A percentile compares a stretch with the other conserved stretches of the same genome.
Evolutionary conservation across 768 basidiomycete species (phyloP).

Genomic region (Auricularia cornea): DNA sequence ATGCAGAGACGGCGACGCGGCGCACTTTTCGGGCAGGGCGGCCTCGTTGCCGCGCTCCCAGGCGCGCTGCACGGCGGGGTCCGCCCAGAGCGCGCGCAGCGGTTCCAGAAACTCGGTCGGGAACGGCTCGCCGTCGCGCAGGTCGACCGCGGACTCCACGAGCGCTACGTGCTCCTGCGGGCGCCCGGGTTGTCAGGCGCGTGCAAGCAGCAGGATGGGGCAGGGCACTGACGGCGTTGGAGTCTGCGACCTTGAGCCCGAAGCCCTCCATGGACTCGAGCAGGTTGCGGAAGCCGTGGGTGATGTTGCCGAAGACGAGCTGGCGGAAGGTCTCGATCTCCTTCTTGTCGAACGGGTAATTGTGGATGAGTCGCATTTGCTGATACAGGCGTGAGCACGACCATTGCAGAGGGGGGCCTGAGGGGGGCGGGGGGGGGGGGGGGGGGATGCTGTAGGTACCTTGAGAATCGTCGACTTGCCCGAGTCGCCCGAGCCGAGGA

Average conservation of each 20-base stretch:
- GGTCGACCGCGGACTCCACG: constrained; percentile 59
- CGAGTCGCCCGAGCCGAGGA: constrained; percentile 88
- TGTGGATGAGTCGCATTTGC: constrained; percentile 98
- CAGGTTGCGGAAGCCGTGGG: constrained; percentile 72
- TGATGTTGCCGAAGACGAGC: constrained; percentile 87
- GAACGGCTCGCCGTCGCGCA: constrained; percentile 76
- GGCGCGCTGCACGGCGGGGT: constrained; percentile 65
- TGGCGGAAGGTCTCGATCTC: constrained; percentile 89
- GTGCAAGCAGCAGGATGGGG: not conserved
- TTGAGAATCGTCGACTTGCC: constrained; percentile 92
- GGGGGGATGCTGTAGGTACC: too few species aligned
- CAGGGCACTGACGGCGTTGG: constrained; percentile 33
- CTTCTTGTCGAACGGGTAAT: constrained; percentile 66
- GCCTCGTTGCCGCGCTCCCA: constrained; percentile 82
- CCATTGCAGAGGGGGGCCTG: not conserved
- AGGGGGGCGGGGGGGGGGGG: not conserved
- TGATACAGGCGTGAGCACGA: constrained; percentile 21
- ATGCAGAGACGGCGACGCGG: constrained; percentile 1
- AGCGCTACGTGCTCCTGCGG: constrained; percentile 42
- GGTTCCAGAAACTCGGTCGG: constrained; percentile 59
- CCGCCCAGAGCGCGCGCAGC: constrained; percentile 66
- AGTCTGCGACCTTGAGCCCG: constrained; percentile 61
- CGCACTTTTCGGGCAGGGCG: constrained; percentile 83
- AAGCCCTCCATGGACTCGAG: constrained; percentile 88
- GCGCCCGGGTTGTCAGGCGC: not conserved